phyloP scores from a whole-genome alignment of 2,329 filamentous ascomycete species.

The Talaromyces rugulosus region DNA sequence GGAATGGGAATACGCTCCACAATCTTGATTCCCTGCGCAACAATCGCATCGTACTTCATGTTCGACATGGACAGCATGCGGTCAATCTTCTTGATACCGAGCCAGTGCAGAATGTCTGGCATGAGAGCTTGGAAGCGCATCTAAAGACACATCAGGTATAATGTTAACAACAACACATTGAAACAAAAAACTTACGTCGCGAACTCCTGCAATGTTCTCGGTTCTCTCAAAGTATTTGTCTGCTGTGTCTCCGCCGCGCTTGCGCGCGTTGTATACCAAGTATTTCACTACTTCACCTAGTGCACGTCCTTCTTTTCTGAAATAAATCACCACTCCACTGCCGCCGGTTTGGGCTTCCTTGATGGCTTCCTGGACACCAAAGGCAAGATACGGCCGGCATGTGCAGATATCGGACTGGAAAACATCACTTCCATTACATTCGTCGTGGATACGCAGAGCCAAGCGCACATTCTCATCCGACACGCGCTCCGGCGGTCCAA shows the following conservation, averaged over 20 bases:
- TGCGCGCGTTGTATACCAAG: slow-evolving; percentile 59
- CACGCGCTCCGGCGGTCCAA: slow-evolving; percentile 92
- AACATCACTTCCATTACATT: slow-evolving; percentile 95
- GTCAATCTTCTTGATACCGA: slow-evolving; percentile 97
- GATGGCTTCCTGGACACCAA: slow-evolving; percentile 94
- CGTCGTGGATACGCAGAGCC: slow-evolving; percentile 78
- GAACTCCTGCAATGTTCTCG: slow-evolving; percentile 97
- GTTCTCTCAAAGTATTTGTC: slow-evolving; percentile 82
- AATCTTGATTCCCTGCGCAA: slow-evolving; percentile 61
- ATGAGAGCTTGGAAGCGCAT: slow-evolving; percentile 99
- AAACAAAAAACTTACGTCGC: slow-evolving; percentile 45
- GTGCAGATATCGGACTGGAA: slow-evolving; percentile 98
- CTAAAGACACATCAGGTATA: slow-evolving; percentile 35
- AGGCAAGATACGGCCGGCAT: slow-evolving; percentile 86
- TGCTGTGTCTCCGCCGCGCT: slow-evolving; percentile 35
- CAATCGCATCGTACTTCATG: slow-evolving; percentile 52
- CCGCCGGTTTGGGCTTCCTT: slow-evolving; percentile 94
- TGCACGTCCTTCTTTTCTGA: slow-evolving; percentile 93
- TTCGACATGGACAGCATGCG: slow-evolving; percentile 99
- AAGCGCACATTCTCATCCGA: slow-evolving; percentile 76
- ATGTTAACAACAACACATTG: not conserved
- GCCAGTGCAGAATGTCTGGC: slow-evolving; percentile 96
- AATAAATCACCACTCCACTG: slow-evolving; percentile 95
- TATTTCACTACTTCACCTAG: slow-evolving; percentile 93
- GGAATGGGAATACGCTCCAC: slow-evolving; percentile 87